Percentiles rank a stretch among this genome's conserved stretches.
Evolutionary conservation across 805 yeast genomes (phyloP).

Genomic region (Myxozyma lipomycoides): DNA sequence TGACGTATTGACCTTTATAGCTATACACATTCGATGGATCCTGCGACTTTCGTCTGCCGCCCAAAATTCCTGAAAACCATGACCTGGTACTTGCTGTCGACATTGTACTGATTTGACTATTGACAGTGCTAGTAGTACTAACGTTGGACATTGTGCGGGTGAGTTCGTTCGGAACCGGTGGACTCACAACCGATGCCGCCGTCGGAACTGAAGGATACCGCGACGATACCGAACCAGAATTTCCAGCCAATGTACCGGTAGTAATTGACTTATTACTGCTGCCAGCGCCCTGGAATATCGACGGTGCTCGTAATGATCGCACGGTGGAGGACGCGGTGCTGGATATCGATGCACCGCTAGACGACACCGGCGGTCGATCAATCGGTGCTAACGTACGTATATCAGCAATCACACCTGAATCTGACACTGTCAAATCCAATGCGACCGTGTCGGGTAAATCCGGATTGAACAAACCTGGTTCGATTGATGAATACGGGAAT

Average conservation of each 20-base stretch:
- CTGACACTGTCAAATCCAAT: constrained; percentile 21
- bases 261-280: constrained; percentile 2
- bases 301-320: constrained; percentile 3
- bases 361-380: constrained; percentile 8
- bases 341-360: constrained; percentile 5
- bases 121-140: constrained; percentile 14
- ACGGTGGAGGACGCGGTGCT: constrained; percentile 4
- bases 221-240: constrained; percentile 1
- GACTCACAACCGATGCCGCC: not conserved
- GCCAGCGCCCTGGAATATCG: constrained; percentile 2
- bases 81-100: constrained; percentile 22
- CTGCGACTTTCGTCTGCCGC: constrained; percentile 7
- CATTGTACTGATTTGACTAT: constrained; percentile 11
- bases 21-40: constrained; percentile 16
- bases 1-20: constrained; percentile 21
- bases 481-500: constrained; percentile 23
- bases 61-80: constrained; percentile 20
- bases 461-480: constrained; percentile 9
- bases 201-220: not conserved
- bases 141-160: constrained; percentile 13
- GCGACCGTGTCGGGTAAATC: constrained; percentile 18
- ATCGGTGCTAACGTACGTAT: constrained; percentile 18
- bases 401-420: constrained; percentile 27
- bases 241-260: constrained; percentile 2
- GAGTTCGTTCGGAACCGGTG: constrained; percentile 8